Evolutionary conservation across 2,329 filamentous ascomycete species (phyloP).

Genomic region (Microthyrium microscopicum): DNA sequence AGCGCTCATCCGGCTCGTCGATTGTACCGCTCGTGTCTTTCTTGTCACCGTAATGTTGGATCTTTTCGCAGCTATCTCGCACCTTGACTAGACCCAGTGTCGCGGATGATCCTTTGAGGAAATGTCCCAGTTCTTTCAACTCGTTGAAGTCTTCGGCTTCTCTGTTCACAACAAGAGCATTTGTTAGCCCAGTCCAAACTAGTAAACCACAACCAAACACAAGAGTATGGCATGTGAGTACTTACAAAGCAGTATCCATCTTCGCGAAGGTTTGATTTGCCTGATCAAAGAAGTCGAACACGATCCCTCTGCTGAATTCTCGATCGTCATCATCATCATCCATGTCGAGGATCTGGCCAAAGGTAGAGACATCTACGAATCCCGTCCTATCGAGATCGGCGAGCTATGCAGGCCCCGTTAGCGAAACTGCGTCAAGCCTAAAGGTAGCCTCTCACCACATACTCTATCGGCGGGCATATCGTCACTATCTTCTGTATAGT

Average conservation of each 20-base stretch:
- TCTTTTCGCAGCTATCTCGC: conserved; percentile 87
- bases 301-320: conserved; percentile 79
- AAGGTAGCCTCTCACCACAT: too few relatives aligned
- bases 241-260: conserved; percentile 76
- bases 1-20: conserved; percentile 47
- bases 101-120: conserved; percentile 91
- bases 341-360: conserved; percentile 96
- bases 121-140: conserved; percentile 78
- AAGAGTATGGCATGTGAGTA: conserved; percentile 13
- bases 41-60: conserved; percentile 79
- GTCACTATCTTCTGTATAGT: too few relatives aligned
- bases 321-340: conserved; percentile 80
- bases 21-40: conserved; percentile 61
- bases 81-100: conserved; percentile 84
- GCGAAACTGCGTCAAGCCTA: too few relatives aligned
- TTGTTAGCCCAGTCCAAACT: conserved; percentile 4
- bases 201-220: conserved; percentile 3
- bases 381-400: too few relatives aligned
- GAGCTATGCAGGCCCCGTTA: too few relatives aligned
- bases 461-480: too few relatives aligned
- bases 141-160: conserved; percentile 49
- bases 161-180: conserved; percentile 30
- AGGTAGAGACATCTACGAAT: too few relatives aligned
- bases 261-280: conserved; percentile 69
- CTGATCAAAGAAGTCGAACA: conserved; percentile 85